Conservation (phyloP, 73 alveolate genomes). For the Paramecium tetraurelia region DNA sequence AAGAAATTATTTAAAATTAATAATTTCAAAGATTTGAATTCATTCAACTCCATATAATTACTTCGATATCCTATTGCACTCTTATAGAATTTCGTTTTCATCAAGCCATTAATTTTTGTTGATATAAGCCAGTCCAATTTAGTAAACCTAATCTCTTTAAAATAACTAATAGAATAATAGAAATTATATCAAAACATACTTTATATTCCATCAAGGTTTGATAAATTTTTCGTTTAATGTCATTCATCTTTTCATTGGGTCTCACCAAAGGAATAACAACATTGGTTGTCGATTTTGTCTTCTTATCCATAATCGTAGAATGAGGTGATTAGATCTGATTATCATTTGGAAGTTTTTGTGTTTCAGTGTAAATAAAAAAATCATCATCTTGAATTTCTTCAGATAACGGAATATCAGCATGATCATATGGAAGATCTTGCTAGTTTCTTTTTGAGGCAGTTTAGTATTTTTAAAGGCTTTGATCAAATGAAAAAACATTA, state of each 20-base stretch:
- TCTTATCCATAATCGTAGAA: not conserved
- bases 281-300: not conserved
- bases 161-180: conserved; percentile 16
- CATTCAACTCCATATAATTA: conserved; percentile 32
- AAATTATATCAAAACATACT: not conserved
- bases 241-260: conserved; percentile 25
- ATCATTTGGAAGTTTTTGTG: not conserved
- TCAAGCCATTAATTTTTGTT: conserved; percentile 29
- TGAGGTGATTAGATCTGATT: not conserved
- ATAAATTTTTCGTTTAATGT: conserved; percentile 20
- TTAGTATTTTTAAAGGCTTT: not conserved
- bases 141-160: conserved; percentile 28
- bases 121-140: not conserved
- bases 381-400: conserved; percentile 20
- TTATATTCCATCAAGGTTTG: conserved; percentile 41
- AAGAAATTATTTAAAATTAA: not conserved
- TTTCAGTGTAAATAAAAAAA: not conserved
- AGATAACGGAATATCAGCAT: not conserved
- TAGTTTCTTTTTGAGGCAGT: not conserved
- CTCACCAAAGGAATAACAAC: not conserved
- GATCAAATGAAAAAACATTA: not conserved
- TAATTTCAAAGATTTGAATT: not conserved
- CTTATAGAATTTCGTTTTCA: not conserved
- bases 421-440: not conserved
- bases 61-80: conserved; percentile 24